These are phyloP conservation scores for Dicorynia guianensis DNA, from an alignment of 306 rosid genomes.

Conservation along the genomic window DNA sequence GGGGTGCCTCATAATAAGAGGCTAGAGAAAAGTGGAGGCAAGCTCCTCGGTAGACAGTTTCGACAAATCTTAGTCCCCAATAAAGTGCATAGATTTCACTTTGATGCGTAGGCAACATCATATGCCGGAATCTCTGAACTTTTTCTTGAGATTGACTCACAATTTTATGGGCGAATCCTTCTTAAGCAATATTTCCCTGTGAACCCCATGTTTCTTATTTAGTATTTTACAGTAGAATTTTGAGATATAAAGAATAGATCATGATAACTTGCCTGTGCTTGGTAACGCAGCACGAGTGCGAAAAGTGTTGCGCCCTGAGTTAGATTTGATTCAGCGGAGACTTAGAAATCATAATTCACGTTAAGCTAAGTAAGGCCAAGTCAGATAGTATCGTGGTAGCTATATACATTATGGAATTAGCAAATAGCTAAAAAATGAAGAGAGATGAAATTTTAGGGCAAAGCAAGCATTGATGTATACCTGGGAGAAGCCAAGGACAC, in stretches of 20 bases:
- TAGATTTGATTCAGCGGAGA: neutral
- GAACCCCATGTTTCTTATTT: conserved; percentile 31
- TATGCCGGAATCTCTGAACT: conserved; percentile 85
- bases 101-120: conserved; percentile 72
- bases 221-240: conserved; percentile 12
- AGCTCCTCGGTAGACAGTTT: conserved; percentile 80
- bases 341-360: no score
- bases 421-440: neutral
- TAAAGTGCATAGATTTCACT: conserved; percentile 79
- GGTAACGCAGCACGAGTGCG: conserved; percentile 77
- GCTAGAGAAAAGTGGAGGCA: conserved; percentile 67
- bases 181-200: conserved; percentile 83
- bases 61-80: conserved; percentile 89
- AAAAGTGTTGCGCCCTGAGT: conserved; percentile 77
- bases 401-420: neutral
- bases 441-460: neutral
- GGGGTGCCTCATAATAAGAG: conserved; percentile 85
- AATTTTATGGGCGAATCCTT: conserved; percentile 80
- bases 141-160: conserved; percentile 74
- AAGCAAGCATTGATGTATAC: conserved; percentile 39
- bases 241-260: neutral
- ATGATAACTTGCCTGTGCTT: conserved; percentile 59
- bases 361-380: neutral
- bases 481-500: conserved; percentile 84
- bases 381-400: neutral